Conservation (phyloP, 1,284 basidiomycete genomes). For the Puccinia coronata region DNA sequence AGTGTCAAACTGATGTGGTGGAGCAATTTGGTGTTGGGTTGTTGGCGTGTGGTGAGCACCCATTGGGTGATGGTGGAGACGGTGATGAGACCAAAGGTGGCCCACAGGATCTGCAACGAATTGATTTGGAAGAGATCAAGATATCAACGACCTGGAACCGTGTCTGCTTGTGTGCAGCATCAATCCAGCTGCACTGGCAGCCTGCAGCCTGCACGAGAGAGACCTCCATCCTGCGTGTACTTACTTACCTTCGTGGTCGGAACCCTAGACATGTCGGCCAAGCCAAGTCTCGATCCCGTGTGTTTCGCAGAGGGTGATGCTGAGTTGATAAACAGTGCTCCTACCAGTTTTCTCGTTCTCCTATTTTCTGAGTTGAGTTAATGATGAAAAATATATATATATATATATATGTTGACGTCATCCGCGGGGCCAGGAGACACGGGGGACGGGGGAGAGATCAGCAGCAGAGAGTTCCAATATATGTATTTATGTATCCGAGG, state of each 20-base stretch:
- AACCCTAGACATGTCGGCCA: constrained; percentile 1
- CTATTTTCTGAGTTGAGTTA: no score
- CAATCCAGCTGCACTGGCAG: neutral
- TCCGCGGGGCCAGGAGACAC: no score
- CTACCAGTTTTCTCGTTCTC: no score
- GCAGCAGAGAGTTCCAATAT: no score
- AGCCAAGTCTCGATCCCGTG: neutral
- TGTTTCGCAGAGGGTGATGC: no score
- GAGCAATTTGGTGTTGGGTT: constrained; percentile 25
- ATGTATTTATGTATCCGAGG: no score
- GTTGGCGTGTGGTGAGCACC: constrained; percentile 25
- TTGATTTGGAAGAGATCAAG: neutral
- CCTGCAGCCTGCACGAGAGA: no score
- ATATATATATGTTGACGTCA: no score
- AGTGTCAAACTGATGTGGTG: constrained; percentile 30
- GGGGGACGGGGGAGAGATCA: no score
- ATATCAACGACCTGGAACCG: neutral
- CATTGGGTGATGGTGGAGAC: constrained; percentile 12
- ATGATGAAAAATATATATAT: no score
- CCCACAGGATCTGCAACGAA: constrained; percentile 21
- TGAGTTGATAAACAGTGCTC: no score
- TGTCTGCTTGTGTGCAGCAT: neutral
- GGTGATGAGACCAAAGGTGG: constrained; percentile 30
- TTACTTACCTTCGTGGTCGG: constrained; percentile 18
- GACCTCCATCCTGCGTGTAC: neutral